Percentiles rank a stretch among this genome's conserved stretches.
phyloP scores from a whole-genome alignment of 768 basidiomycete species.

The Russula sp. region DNA sequence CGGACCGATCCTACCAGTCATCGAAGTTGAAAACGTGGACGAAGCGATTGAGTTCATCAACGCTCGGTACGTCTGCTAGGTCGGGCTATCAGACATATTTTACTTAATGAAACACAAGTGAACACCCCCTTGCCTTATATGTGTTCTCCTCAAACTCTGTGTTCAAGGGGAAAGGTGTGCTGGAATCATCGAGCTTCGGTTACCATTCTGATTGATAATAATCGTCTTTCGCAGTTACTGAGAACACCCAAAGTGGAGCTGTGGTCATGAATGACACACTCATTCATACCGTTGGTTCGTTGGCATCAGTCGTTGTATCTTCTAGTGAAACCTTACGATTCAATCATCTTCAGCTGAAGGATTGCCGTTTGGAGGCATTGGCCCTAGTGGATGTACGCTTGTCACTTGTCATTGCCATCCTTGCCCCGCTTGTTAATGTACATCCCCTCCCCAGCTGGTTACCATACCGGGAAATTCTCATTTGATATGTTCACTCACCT shows the following conservation, averaged over 20 bases:
- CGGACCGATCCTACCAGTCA: slow-evolving; percentile 71
- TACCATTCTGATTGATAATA: too few relatives aligned
- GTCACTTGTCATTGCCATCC: not conserved
- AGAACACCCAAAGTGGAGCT: slow-evolving; percentile 64
- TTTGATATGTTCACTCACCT: slow-evolving; percentile 78
- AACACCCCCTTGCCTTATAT: slow-evolving; percentile 70
- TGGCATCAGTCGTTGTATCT: not conserved
- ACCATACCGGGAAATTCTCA: slow-evolving; percentile 62
- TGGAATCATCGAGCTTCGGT: not conserved
- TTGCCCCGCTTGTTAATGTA: slow-evolving; percentile 3
- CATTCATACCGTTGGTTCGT: slow-evolving; percentile 51
- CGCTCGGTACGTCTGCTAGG: slow-evolving; percentile 32
- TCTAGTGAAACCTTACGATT: not conserved
- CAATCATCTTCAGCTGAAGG: slow-evolving; percentile 39
- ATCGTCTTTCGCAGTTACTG: slow-evolving; percentile 41
- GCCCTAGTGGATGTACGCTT: slow-evolving; percentile 60
- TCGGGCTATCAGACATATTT: not conserved
- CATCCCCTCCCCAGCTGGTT: slow-evolving; percentile 41
- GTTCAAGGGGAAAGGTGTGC: slow-evolving; percentile 54
- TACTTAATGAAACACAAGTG: slow-evolving; percentile 33
- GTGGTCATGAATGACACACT: slow-evolving; percentile 63
- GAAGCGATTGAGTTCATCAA: slow-evolving; percentile 67
- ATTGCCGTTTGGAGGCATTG: slow-evolving; percentile 69
- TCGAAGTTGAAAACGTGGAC: slow-evolving; percentile 63
- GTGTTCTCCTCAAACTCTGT: slow-evolving; percentile 57